These are phyloP conservation scores for Alisma plantagoaquatica DNA, from an alignment of 106 monocot species.

Conservation along the genomic window DNA sequence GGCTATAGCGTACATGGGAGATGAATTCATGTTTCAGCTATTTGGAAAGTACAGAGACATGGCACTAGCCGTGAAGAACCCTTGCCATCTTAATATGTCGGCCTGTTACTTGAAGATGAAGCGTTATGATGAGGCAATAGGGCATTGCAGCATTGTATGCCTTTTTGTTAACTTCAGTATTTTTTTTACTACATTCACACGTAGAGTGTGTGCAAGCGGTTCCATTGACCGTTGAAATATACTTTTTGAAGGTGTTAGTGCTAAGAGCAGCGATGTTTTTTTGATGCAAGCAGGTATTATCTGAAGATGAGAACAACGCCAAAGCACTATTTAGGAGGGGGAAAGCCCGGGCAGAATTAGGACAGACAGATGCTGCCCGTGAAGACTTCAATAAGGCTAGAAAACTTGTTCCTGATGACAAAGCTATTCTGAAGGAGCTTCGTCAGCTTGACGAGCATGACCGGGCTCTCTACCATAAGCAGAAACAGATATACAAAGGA, in stretches of 20 bases:
- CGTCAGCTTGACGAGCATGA: constrained; percentile 65
- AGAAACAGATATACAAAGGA: constrained; percentile 94
- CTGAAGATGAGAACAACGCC: constrained; percentile 81
- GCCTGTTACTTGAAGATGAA: constrained; percentile 83
- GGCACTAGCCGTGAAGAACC: constrained; percentile 96
- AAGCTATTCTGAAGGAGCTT: constrained; percentile 53
- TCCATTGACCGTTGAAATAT: neutral
- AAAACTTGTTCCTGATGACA: constrained; percentile 64
- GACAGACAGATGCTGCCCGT: constrained; percentile 79
- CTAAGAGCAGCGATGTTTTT: neutral
- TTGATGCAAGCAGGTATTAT: constrained; percentile 39
- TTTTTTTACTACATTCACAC: neutral
- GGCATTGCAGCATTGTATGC: constrained; percentile 80
- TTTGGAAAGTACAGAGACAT: constrained; percentile 97
- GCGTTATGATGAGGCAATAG: constrained; percentile 86
- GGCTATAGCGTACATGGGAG: constrained; percentile 99
- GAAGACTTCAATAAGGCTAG: constrained; percentile 77
- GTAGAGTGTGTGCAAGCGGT: neutral
- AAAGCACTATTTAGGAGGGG: constrained; percentile 92
- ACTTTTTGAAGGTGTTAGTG: neutral
- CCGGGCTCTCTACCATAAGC: constrained; percentile 84
- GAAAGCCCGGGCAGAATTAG: constrained; percentile 81
- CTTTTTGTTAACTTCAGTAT: constrained; percentile 1
- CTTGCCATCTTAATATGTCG: constrained; percentile 92
- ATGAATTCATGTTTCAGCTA: constrained; percentile 99